Percentiles rank a stretch among this genome's conserved stretches.
phyloP scores from a whole-genome alignment of 208 protist species.

The Leishmania guyanensis region DNA sequence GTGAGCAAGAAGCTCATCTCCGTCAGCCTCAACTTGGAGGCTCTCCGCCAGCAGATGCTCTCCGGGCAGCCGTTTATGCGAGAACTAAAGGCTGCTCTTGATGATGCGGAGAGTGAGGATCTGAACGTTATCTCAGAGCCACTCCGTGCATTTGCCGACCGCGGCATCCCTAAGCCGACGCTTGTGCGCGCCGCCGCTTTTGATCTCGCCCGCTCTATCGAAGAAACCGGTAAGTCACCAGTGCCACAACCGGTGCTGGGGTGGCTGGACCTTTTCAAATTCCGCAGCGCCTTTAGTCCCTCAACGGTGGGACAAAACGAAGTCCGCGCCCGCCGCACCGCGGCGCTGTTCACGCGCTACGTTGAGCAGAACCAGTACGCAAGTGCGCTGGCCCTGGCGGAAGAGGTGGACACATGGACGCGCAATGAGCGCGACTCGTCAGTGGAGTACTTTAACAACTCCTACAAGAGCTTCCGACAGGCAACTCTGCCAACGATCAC shows the following conservation, averaged over 20 bases:
- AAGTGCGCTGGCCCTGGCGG: constrained; percentile 61
- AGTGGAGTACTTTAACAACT: constrained; percentile 41
- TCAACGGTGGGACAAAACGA: constrained; percentile 58
- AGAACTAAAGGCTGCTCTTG: constrained; percentile 60
- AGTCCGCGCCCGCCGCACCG: constrained; percentile 42
- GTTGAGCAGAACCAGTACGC: constrained; percentile 71
- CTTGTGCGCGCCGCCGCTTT: constrained; percentile 67
- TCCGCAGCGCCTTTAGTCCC: constrained; percentile 76
- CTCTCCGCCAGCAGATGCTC: constrained; percentile 46
- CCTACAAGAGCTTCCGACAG: constrained; percentile 60
- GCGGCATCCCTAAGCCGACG: constrained; percentile 42
- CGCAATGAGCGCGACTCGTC: constrained; percentile 41
- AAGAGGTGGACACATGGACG: constrained; percentile 49
- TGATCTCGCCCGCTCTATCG: constrained; percentile 75
- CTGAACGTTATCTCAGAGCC: constrained; percentile 60
- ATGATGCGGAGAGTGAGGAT: constrained; percentile 81
- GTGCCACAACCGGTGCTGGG: constrained; percentile 60
- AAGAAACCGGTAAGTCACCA: constrained; percentile 65
- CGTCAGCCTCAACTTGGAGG: constrained; percentile 74
- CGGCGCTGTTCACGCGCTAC: constrained; percentile 50
- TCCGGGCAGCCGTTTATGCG: constrained; percentile 56
- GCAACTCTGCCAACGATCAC: constrained; percentile 68
- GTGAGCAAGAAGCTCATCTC: constrained; percentile 88
- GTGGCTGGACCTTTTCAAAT: constrained; percentile 87
- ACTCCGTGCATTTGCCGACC: constrained; percentile 42